Evolutionary conservation across 257 asterid species (phyloP).

Genomic region (Catharanthus roseus): DNA sequence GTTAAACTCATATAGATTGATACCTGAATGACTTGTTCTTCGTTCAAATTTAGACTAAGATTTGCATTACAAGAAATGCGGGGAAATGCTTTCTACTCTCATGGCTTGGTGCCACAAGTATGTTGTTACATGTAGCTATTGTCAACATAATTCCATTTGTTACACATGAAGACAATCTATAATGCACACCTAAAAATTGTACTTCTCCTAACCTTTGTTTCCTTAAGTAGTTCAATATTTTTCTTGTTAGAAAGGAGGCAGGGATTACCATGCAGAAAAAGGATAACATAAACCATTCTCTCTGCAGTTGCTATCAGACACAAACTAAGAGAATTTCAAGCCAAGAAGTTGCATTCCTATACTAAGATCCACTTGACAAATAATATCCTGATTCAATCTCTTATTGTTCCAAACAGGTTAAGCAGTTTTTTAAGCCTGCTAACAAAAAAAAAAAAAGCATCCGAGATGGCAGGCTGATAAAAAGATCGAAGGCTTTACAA

Average conservation of each 20-base stretch:
- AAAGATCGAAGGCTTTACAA: not conserved
- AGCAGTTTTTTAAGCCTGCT: not conserved
- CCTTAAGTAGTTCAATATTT: not conserved
- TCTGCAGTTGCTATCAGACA: not conserved
- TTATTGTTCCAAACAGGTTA: not conserved
- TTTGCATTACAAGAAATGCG: not conserved
- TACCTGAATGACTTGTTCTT: not conserved
- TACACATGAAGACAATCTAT: not conserved
- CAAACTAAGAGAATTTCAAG: not conserved
- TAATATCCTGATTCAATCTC: not conserved
- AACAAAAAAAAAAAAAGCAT: not conserved
- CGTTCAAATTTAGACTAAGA: not conserved
- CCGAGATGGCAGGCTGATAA: not conserved
- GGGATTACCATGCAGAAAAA: not conserved
- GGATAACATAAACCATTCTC: not conserved
- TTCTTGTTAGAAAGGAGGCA: not conserved
- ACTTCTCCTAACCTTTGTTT: not conserved
- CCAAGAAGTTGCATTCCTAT: not conserved
- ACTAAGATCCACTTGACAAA: not conserved
- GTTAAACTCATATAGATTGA: not conserved
- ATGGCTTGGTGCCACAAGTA: not conserved
- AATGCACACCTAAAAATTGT: not conserved
- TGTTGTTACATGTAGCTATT: not conserved
- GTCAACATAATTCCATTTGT: not conserved
- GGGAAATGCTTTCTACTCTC: not conserved